Evolutionary conservation across 2,329 filamentous ascomycete genomes (phyloP).

Genomic region (Sporothrix pallida): DNA sequence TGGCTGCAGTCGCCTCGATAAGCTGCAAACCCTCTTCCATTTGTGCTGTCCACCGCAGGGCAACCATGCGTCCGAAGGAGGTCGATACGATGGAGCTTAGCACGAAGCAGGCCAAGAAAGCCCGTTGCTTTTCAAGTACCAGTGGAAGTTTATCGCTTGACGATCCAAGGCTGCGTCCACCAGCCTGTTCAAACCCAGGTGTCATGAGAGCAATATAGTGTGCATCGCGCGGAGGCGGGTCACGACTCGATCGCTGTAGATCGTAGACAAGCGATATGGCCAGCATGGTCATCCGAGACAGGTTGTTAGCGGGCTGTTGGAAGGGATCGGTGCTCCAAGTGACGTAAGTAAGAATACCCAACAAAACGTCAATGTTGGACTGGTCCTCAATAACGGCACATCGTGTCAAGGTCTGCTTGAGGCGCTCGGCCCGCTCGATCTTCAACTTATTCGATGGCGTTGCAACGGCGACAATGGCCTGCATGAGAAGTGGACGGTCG

Average conservation of each 20-base stretch:
- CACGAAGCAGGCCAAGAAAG: constrained; percentile 44
- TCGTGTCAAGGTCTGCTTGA: constrained; percentile 44
- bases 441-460: constrained; percentile 43
- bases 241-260: constrained; percentile 44
- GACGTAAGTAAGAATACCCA: constrained; percentile 47
- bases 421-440: constrained; percentile 41
- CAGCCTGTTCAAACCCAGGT: constrained; percentile 39
- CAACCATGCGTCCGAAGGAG: constrained; percentile 45
- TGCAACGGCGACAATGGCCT: constrained; percentile 46
- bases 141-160: background rate
- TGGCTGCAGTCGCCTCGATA: constrained; percentile 39
- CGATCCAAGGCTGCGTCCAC: background rate
- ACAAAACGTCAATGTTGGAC: constrained; percentile 46
- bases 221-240: constrained; percentile 41
- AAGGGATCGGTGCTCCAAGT: constrained; percentile 46
- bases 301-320: constrained; percentile 41
- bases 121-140: constrained; percentile 41
- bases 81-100: constrained; percentile 45
- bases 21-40: constrained; percentile 47
- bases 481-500: constrained; percentile 45
- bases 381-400: constrained; percentile 43
- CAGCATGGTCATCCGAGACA: constrained; percentile 48
- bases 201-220: constrained; percentile 44
- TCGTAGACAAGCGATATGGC: constrained; percentile 49
- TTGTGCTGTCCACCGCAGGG: constrained; percentile 47